phyloP scores from a whole-genome alignment of 2,329 filamentous ascomycete species.

The Arthrinium puccinioides region DNA sequence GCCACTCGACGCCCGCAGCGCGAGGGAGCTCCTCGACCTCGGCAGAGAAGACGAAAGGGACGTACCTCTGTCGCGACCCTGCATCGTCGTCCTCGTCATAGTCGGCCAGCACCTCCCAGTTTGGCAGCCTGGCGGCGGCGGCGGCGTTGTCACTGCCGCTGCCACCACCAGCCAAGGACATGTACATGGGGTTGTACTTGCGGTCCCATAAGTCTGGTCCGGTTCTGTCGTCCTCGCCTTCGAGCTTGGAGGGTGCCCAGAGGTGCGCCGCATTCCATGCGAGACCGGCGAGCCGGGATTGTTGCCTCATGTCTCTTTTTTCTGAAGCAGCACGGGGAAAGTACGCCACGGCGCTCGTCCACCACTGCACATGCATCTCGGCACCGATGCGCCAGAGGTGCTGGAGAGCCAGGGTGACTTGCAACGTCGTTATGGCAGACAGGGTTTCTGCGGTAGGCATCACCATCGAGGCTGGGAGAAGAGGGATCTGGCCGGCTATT shows the following conservation, averaged over 20 bases:
- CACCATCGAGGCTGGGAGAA: slow-evolving; percentile 73
- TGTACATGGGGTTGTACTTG: slow-evolving; percentile 47
- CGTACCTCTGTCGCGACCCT: slow-evolving; percentile 18
- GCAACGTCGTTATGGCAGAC: slow-evolving; percentile 38
- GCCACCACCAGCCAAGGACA: slow-evolving; percentile 28
- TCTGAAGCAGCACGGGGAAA: slow-evolving; percentile 37
- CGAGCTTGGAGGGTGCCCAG: slow-evolving; percentile 24
- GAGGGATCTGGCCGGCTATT: slow-evolving; percentile 85
- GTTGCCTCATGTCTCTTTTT: slow-evolving; percentile 16
- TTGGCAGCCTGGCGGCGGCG: slow-evolving; percentile 34
- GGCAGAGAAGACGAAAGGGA: slow-evolving; percentile 66
- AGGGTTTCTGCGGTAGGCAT: slow-evolving; percentile 31
- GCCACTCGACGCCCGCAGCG: slow-evolving; percentile 75
- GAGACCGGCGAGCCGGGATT: slow-evolving; percentile 33
- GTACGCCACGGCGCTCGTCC: slow-evolving; percentile 70
- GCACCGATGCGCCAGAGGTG: slow-evolving; percentile 80
- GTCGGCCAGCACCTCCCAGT: slow-evolving; percentile 38
- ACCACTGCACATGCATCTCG: slow-evolving; percentile 65
- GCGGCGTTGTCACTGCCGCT: slow-evolving; percentile 12
- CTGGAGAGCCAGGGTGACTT: slow-evolving; percentile 70
- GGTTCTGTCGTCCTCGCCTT: slow-evolving; percentile 39
- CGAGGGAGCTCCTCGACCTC: slow-evolving; percentile 74
- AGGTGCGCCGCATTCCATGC: slow-evolving; percentile 42
- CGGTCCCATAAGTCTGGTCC: slow-evolving; percentile 63
- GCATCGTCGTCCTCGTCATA: slow-evolving; percentile 18